Evolutionary conservation across 148 eudicot genomes (phyloP), one percentile per base, ranked within the genome.

Genomic region (Mesembryanthemum crystallinum): DNA sequence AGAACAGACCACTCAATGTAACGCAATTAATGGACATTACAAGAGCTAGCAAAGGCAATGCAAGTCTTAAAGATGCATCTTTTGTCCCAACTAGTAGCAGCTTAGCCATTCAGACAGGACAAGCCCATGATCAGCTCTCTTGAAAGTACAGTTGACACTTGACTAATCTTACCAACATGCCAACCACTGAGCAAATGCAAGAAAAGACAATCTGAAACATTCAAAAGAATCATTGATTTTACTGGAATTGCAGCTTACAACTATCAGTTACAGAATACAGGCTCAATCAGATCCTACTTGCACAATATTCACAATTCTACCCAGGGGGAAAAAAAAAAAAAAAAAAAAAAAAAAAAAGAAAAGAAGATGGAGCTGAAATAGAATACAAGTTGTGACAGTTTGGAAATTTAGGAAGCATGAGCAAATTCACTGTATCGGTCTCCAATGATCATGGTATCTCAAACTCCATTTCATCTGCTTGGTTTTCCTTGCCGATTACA

Each of bases 291-390:
- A 73, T 65, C 76, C 77, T 71, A 78, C 17, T 80, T 7, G 73
- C 80, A 76, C 68, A 65, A 76, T 81, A 72, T 76, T 76, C 80
- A 81, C 83, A 77, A 73, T 23, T 52, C 74, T 67, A 67, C 25
- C 67, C 67, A 14, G 30, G n/a, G n/a, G n/a, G n/a, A n/a, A n/a
- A n/a, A n/a, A 35, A 35, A 35, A 2, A 37, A 37, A n/a, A 3
- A 1, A 43, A 69, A 47, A 68, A 69, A 51, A 29, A 42, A 75
- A 59, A 66, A 66, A 64, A 61, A 72, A 66, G 47, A 49, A 60
- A 42, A 73, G 15, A 75, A 47, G 43, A 30, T 27, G 28, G 42
- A 68, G 64, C 51, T 13, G 49, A 57, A 15, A 28, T 27, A 57
- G 33, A 57, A 10, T 29, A 17, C 37, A 20, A 32, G 20, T 21